Conservation (phyloP, 2,329 filamentous ascomycete genomes). For the Calonectria naviculata region DNA sequence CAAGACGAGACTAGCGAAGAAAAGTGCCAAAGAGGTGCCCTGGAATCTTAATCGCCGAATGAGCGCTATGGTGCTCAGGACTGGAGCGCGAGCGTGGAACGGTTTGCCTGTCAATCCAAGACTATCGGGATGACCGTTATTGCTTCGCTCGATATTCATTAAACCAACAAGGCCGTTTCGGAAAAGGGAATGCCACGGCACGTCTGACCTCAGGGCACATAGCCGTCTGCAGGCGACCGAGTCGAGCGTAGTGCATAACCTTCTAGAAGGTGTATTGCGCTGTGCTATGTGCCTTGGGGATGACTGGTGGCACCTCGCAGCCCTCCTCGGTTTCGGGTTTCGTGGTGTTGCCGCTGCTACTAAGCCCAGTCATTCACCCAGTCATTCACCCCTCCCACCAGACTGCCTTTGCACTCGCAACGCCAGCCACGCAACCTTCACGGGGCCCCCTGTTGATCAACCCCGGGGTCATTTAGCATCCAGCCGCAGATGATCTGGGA, state of each 20-base stretch:
- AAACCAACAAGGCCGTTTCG: background rate
- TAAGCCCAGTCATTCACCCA: no score
- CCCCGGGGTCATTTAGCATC: background rate
- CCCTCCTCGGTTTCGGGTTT: slow-evolving; percentile 1
- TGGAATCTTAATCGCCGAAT: background rate
- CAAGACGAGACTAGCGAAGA: background rate
- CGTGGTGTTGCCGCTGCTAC: slow-evolving; percentile 1
- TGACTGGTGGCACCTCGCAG: slow-evolving; percentile 1
- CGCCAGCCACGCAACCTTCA: background rate
- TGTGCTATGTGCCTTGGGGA: background rate
- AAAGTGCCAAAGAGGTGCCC: background rate
- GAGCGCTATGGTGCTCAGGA: background rate
- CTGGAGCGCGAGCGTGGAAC: background rate
- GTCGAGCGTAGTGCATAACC: slow-evolving; percentile 7
- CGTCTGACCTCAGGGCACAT: slow-evolving; percentile 6
- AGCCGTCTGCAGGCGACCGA: background rate
- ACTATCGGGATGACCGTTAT: background rate
- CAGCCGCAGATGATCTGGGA: slow-evolving; percentile 18
- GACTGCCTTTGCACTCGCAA: background rate
- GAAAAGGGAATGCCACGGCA: background rate
- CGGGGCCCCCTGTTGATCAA: background rate
- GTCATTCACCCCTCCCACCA: background rate
- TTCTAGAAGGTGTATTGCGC: slow-evolving; percentile 2
- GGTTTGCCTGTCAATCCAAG: background rate
- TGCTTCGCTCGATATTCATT: slow-evolving; percentile 6